Evolutionary conservation across 2,329 filamentous ascomycete species (phyloP).

Genomic region (Scopulariopsis brevicaulis): DNA sequence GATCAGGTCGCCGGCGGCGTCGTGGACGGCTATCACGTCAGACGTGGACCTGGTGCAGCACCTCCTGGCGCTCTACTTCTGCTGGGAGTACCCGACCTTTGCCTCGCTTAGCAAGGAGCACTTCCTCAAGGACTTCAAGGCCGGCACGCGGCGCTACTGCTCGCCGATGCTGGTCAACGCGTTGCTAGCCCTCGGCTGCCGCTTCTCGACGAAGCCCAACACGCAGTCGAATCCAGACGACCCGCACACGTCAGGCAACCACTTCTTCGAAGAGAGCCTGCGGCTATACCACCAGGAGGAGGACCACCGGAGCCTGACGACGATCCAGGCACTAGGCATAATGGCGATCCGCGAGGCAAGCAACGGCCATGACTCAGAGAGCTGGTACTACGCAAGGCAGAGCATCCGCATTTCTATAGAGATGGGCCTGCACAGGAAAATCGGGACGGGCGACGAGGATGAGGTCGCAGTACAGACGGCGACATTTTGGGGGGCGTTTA

Average conservation of each 20-base stretch:
- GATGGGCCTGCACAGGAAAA: constrained; percentile 52
- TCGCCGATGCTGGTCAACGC: constrained; percentile 57
- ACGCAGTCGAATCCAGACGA: constrained; percentile 52
- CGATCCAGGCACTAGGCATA: constrained; percentile 63
- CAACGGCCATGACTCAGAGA: constrained; percentile 59
- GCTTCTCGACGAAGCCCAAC: constrained; percentile 53
- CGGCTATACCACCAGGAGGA: constrained; percentile 45
- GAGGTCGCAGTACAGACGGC: constrained; percentile 46
- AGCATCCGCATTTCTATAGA: constrained; percentile 63
- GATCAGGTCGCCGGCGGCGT: constrained; percentile 26
- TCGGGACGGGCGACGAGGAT: constrained; percentile 36
- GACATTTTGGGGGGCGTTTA: constrained; percentile 52
- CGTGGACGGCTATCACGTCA: constrained; percentile 51
- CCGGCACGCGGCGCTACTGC: constrained; percentile 52
- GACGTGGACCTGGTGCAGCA: constrained; percentile 50
- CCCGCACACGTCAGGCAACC: constrained; percentile 55
- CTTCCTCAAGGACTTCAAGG: constrained; percentile 54
- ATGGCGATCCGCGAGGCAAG: constrained; percentile 69
- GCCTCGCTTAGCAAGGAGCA: constrained; percentile 61
- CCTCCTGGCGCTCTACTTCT: constrained; percentile 57
- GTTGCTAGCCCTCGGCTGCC: constrained; percentile 53
- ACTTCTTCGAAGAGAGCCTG: constrained; percentile 62
- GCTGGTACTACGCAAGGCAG: constrained; percentile 62
- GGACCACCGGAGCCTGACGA: constrained; percentile 53
- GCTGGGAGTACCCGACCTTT: constrained; percentile 68